Conservation (phyloP, 2,329 filamentous ascomycete genomes). For the Nemania bipapillata region DNA sequence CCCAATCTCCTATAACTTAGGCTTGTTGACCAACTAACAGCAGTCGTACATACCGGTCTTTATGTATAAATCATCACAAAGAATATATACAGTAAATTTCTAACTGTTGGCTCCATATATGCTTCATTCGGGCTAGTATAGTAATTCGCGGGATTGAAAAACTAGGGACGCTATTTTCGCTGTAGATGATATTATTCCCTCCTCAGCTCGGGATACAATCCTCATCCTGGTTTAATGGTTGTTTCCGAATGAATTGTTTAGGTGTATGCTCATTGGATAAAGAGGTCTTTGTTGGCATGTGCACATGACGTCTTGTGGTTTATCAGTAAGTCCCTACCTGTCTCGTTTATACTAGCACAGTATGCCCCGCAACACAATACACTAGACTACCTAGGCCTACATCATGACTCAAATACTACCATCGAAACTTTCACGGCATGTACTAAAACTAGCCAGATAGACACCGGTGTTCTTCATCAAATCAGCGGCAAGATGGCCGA, state of each 20-base stretch:
- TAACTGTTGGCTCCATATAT: neutral
- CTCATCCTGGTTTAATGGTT: neutral
- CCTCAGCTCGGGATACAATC: neutral
- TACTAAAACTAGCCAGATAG: neutral
- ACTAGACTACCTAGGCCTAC: neutral
- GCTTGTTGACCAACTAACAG: neutral
- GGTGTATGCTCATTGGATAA: no score
- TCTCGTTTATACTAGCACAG: neutral
- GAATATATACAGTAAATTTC: constrained; percentile 15
- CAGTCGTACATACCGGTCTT: neutral
- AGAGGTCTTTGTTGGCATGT: no score
- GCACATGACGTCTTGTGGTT: no score
- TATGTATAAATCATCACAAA: constrained; percentile 30
- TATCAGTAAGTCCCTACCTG: no score
- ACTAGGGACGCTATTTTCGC: no score
- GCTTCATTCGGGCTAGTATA: no score
- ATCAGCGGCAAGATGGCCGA: constrained; percentile 50
- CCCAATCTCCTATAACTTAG: constrained; percentile 20
- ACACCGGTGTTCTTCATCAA: neutral
- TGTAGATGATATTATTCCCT: neutral
- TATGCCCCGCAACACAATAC: neutral
- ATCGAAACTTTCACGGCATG: neutral
- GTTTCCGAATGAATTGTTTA: neutral
- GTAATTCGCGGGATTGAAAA: no score
- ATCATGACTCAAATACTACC: neutral